Conservation (phyloP, 2,329 filamentous ascomycete genomes). For the Apiospora kogelbergensis region DNA sequence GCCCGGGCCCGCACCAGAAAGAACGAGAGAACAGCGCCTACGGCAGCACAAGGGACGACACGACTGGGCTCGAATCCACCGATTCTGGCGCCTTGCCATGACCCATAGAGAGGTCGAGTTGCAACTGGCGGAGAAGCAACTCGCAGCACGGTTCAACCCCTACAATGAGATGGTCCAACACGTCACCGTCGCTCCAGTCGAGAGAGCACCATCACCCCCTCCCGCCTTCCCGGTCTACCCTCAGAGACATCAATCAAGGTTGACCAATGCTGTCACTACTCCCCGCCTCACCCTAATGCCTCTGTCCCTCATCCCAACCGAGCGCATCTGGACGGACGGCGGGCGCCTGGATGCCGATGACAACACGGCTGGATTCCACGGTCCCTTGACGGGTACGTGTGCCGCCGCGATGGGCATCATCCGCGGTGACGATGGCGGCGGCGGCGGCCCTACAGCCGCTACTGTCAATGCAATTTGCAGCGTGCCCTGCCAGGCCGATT, state of each 20-base stretch:
- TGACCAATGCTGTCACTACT: neutral
- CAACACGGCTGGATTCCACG: neutral
- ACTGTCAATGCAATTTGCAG: neutral
- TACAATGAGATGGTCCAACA: neutral
- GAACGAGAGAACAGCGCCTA: neutral
- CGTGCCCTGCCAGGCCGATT: neutral
- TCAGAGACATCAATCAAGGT: too few relatives aligned
- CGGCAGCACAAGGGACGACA: neutral
- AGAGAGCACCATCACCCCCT: slow-evolving; percentile 5
- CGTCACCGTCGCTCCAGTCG: neutral
- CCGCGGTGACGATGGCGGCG: too few relatives aligned
- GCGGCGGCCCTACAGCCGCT: neutral
- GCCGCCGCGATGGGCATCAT: neutral
- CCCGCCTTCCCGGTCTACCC: neutral
- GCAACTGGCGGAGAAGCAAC: neutral
- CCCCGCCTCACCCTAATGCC: too few relatives aligned
- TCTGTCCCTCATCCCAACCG: neutral
- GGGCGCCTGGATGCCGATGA: neutral
- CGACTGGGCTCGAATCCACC: neutral
- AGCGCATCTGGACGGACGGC: neutral
- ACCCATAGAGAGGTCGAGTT: neutral
- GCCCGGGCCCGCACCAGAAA: neutral
- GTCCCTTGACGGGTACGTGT: neutral
- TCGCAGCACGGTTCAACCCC: neutral
- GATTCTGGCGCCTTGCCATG: neutral